Percentiles rank a stretch among this genome's conserved stretches.
These are phyloP conservation scores for Cardamine chenopodiifolia DNA, from an alignment of 345 rosid genomes.

Conservation along the genomic window DNA sequence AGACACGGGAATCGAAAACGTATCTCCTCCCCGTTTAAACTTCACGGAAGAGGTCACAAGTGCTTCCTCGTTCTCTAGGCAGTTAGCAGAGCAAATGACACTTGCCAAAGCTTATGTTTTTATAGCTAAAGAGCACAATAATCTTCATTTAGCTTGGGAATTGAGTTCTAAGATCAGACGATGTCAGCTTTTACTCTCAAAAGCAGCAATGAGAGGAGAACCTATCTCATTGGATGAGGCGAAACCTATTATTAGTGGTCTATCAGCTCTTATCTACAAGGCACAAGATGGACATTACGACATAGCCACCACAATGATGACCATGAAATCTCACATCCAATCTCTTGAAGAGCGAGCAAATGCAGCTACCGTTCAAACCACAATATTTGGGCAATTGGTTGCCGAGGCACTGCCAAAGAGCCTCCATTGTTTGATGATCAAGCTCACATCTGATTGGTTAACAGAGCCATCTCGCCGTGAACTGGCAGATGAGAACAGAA, in stretches of 20 bases:
- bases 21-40: constrained; percentile 54
- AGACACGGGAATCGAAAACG: constrained; percentile 46
- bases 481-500: constrained; percentile 62
- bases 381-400: constrained; percentile 72
- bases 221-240: constrained; percentile 77
- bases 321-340: constrained; percentile 94
- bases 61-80: constrained; percentile 78
- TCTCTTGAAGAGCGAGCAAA: constrained; percentile 95
- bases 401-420: constrained; percentile 88
- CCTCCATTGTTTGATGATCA: constrained; percentile 74
- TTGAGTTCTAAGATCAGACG: constrained; percentile 79
- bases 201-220: constrained; percentile 82
- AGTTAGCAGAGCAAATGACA: constrained; percentile 87
- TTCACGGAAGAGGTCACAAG: constrained; percentile 73
- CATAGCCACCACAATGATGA: constrained; percentile 85
- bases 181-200: constrained; percentile 91
- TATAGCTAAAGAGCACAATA: constrained; percentile 92
- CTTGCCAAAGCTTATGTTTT: constrained; percentile 96
- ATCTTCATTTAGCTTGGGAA: constrained; percentile 93
- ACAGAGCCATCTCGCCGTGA: constrained; percentile 54
- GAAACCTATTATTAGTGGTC: constrained; percentile 64
- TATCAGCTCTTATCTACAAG: constrained; percentile 75
- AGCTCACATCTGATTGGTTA: constrained; percentile 78
- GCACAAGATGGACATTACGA: constrained; percentile 95
- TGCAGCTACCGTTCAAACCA: constrained; percentile 84